Percentiles rank a stretch among this genome's conserved stretches.
phyloP scores from a whole-genome alignment of 768 basidiomycete species.

The Tricholoma flavovirens region DNA sequence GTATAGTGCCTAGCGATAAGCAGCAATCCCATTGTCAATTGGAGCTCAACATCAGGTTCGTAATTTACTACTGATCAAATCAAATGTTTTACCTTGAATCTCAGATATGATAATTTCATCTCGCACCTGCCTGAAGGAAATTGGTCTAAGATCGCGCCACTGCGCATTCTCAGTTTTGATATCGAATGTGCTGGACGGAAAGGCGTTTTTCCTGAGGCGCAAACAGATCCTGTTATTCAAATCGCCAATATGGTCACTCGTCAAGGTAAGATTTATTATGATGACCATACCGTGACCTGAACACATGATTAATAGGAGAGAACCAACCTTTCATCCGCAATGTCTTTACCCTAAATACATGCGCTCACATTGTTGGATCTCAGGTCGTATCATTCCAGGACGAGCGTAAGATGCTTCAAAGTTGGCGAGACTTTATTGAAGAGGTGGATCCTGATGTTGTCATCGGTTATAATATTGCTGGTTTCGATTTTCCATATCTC shows the following conservation, averaged over 20 bases:
- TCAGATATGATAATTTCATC: conserved; percentile 77
- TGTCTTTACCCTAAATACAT: conserved; percentile 91
- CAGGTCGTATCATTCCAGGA: conserved; percentile 83
- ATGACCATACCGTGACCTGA: background rate
- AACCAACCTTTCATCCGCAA: conserved; percentile 92
- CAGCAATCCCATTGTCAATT: conserved; percentile 85
- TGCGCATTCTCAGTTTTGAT: conserved; percentile 95
- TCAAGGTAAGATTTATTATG: conserved; percentile 60
- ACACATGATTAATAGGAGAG: conserved; percentile 54
- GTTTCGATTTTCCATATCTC: conserved; percentile 96
- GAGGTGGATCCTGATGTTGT: conserved; percentile 92
- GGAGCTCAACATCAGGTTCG: conserved; percentile 74
- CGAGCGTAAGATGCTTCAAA: conserved; percentile 66
- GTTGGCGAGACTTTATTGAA: conserved; percentile 89
- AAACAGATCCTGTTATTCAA: conserved; percentile 91
- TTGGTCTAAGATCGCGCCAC: conserved; percentile 89
- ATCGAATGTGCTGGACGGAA: conserved; percentile 98
- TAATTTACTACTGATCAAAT: background rate
- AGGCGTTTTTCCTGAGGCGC: conserved; percentile 93
- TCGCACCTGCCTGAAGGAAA: conserved; percentile 89
- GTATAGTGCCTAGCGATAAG: conserved; percentile 45
- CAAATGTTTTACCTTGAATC: background rate
- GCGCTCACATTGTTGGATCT: conserved; percentile 95
- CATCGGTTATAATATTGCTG: conserved; percentile 92
- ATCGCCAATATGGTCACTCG: conserved; percentile 99